A percentile compares a stretch with the other conserved stretches of the same genome.
These are phyloP conservation scores for Chaetomiaceae sp. DNA, from an alignment of 2,329 filamentous ascomycete genomes.

Conservation along the genomic window DNA sequence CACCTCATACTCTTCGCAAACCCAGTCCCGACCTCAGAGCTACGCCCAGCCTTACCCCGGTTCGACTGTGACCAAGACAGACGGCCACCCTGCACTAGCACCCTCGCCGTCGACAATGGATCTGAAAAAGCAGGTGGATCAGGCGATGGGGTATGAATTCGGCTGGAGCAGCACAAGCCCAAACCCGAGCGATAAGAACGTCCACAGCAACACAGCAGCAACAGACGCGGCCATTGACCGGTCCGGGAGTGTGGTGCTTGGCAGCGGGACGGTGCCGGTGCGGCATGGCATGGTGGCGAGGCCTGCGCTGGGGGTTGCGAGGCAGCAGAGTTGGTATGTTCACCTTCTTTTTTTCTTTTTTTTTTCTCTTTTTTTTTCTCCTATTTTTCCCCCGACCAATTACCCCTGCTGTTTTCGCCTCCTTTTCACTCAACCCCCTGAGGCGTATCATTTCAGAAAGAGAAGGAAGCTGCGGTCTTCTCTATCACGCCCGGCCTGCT, in stretches of 20 bases:
- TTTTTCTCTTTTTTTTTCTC: too few relatives aligned
- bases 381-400: too few relatives aligned
- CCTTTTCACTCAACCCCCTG: too few relatives aligned
- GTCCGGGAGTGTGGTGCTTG: slow-evolving; percentile 23
- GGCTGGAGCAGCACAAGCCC: slow-evolving; percentile 27
- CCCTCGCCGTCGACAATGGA: slow-evolving; percentile 18
- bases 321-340: slow-evolving; percentile 22
- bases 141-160: slow-evolving; percentile 33
- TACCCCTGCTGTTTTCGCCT: too few relatives aligned
- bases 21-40: neutral
- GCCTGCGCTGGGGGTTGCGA: slow-evolving; percentile 8
- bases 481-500: too few relatives aligned
- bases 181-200: too few relatives aligned
- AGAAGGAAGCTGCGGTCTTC: too few relatives aligned
- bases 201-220: neutral
- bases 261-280: slow-evolving; percentile 16
- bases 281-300: neutral
- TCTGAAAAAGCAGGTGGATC: slow-evolving; percentile 29
- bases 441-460: too few relatives aligned
- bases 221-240: slow-evolving; percentile 5
- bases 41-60: too few relatives aligned
- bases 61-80: too few relatives aligned
- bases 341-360: too few relatives aligned
- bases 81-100: slow-evolving; percentile 26
- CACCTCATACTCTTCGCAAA: neutral